Evolutionary conservation across 306 rosid species (phyloP).

Genomic region (Spatholobus suberectus): DNA sequence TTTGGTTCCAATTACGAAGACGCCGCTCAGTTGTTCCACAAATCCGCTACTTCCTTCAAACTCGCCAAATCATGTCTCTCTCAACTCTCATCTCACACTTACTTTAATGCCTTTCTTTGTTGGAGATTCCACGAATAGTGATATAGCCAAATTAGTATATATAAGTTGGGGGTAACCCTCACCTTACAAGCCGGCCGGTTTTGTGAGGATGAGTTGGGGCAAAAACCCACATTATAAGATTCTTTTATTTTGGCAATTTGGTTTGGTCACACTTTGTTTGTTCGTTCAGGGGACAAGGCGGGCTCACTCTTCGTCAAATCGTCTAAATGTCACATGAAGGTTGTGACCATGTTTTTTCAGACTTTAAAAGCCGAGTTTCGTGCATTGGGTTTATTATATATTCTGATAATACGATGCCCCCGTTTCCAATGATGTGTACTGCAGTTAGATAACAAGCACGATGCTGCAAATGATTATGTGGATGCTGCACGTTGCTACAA

Average conservation of each 20-base stretch:
- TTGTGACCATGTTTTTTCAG: conserved; percentile 20
- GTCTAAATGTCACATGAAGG: conserved; percentile 60
- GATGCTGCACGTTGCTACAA: conserved; percentile 61
- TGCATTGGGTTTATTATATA: not conserved
- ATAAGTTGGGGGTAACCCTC: no score
- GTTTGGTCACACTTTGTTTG: not conserved
- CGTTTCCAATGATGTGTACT: conserved; percentile 9
- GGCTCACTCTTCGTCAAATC: conserved; percentile 54
- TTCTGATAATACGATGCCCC: not conserved
- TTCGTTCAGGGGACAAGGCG: conserved; percentile 56
- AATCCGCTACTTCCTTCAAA: conserved; percentile 62
- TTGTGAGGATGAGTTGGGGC: no score
- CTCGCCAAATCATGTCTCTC: conserved; percentile 58
- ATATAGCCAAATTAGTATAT: no score
- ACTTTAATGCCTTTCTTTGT: no score
- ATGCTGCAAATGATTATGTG: conserved; percentile 64
- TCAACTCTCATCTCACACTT: no score
- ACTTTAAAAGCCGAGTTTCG: not conserved
- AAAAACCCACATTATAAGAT: no score
- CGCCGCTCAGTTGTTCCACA: conserved; percentile 53
- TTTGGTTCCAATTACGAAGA: conserved; percentile 56
- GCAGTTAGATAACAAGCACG: conserved; percentile 57
- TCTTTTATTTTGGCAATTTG: no score
- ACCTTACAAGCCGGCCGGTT: no score
- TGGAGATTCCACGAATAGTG: no score